Evolutionary conservation across 345 rosid genomes (phyloP).

Genomic region (Anacardium occidentale): DNA sequence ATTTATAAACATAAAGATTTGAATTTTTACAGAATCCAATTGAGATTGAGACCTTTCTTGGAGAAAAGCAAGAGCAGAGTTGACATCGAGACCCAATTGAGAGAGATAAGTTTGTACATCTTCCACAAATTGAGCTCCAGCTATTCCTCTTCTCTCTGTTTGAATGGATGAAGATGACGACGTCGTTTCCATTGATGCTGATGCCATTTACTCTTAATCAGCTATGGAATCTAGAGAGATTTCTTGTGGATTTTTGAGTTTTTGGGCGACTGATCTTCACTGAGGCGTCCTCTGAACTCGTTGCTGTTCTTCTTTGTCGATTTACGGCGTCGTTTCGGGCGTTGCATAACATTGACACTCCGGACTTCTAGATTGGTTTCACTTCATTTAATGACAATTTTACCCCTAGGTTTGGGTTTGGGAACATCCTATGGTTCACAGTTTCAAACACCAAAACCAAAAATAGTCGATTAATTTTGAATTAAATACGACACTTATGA

Average conservation of each 20-base stretch:
- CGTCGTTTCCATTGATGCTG: slow-evolving; percentile 21
- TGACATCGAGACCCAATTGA: slow-evolving; percentile 64
- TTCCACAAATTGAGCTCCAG: slow-evolving; percentile 85
- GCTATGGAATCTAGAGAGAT: background rate
- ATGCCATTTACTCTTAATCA: slow-evolving; percentile 23
- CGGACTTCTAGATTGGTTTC: too few relatives aligned
- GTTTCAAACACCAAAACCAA: too few relatives aligned
- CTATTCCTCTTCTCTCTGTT: slow-evolving; percentile 81
- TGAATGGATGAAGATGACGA: slow-evolving; percentile 20
- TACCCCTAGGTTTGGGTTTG: too few relatives aligned
- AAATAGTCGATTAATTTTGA: too few relatives aligned
- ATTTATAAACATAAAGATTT: background rate
- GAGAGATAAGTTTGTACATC: slow-evolving; percentile 77
- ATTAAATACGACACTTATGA: too few relatives aligned
- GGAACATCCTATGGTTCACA: too few relatives aligned
- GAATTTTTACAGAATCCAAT: background rate
- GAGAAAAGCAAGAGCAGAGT: slow-evolving; percentile 82
- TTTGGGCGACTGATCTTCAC: background rate
- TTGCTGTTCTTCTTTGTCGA: too few relatives aligned
- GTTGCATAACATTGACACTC: too few relatives aligned
- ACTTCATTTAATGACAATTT: too few relatives aligned
- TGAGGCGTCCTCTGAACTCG: background rate
- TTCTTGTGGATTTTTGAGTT: background rate
- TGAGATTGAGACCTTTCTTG: slow-evolving; percentile 68
- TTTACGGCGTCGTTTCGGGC: background rate